Evolutionary conservation across 345 rosid species (phyloP).

Genomic region (Syzygium grande): DNA sequence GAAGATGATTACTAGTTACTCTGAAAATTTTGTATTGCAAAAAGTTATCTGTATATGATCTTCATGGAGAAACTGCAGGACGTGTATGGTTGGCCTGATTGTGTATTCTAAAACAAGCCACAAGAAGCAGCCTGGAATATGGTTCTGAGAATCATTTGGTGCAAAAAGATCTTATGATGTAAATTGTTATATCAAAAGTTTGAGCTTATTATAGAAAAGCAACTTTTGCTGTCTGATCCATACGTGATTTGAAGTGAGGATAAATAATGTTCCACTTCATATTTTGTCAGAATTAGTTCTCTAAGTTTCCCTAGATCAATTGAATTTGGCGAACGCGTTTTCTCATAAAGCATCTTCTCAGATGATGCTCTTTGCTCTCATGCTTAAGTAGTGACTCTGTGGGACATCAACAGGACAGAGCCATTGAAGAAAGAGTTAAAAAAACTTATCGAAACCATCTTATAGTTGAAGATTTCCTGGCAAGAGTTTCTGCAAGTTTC

Average conservation of each 20-base stretch:
- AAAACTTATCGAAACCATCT: neutral
- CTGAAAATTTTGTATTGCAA: neutral
- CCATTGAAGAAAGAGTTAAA: neutral
- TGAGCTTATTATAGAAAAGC: neutral
- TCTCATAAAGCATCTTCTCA: neutral
- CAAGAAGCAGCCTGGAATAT: neutral
- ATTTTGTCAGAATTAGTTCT: neutral
- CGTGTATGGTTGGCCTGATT: neutral
- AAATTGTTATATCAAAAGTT: neutral
- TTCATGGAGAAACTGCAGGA: neutral
- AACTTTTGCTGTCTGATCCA: neutral
- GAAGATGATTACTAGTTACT: slow-evolving; percentile 38
- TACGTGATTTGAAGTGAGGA: neutral
- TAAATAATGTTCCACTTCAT: neutral
- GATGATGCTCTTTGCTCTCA: neutral
- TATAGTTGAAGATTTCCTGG: neutral
- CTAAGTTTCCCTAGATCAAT: neutral
- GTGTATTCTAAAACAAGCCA: neutral
- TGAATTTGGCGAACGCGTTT: neutral
- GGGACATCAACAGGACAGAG: neutral
- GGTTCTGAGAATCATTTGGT: neutral
- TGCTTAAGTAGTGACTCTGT: neutral
- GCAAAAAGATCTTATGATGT: neutral
- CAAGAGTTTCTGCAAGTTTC: neutral
- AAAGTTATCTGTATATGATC: neutral